phyloP scores from a whole-genome alignment of 352 stramenopile genomes.

The Phytophthora niederhauseri region DNA sequence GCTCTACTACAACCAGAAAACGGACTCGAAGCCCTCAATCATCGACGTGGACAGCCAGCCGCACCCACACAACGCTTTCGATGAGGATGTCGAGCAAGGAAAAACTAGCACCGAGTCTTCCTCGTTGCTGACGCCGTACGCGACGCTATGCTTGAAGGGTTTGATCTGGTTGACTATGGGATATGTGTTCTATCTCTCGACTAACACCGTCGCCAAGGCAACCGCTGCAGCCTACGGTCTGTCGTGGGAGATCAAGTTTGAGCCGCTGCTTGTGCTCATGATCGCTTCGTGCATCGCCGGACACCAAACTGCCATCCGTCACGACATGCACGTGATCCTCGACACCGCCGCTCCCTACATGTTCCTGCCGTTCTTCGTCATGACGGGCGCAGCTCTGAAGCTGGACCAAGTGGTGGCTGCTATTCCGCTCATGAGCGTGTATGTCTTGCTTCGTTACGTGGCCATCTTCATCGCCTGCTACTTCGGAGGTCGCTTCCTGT shows the following conservation, averaged over 20 bases:
- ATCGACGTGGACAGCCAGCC: conserved; percentile 9
- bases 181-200: conserved; percentile 67
- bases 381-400: conserved; percentile 69
- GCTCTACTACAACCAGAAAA: conserved; percentile 27
- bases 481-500: conserved; percentile 55
- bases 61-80: conserved; percentile 9
- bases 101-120: neutral
- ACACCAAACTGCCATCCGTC: too few relatives aligned
- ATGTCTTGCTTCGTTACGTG: conserved; percentile 62
- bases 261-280: too few relatives aligned
- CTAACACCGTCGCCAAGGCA: conserved; percentile 46
- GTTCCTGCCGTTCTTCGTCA: conserved; percentile 80
- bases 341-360: conserved; percentile 58
- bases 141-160: conserved; percentile 37
- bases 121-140: conserved; percentile 13
- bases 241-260: conserved; percentile 6
- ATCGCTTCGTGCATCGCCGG: too few relatives aligned
- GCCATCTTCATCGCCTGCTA: conserved; percentile 74
- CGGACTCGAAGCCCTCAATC: conserved; percentile 11
- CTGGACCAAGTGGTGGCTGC: conserved; percentile 68
- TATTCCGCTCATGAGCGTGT: conserved; percentile 70
- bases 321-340: too few relatives aligned
- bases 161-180: conserved; percentile 71
- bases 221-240: conserved; percentile 54
- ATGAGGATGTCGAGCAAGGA: conserved; percentile 2